Percentiles rank a stretch among this genome's conserved stretches.
These are phyloP conservation scores for Neopestalotiopsis sp. DNA, from an alignment of 2,329 filamentous ascomycete species.

Conservation along the genomic window DNA sequence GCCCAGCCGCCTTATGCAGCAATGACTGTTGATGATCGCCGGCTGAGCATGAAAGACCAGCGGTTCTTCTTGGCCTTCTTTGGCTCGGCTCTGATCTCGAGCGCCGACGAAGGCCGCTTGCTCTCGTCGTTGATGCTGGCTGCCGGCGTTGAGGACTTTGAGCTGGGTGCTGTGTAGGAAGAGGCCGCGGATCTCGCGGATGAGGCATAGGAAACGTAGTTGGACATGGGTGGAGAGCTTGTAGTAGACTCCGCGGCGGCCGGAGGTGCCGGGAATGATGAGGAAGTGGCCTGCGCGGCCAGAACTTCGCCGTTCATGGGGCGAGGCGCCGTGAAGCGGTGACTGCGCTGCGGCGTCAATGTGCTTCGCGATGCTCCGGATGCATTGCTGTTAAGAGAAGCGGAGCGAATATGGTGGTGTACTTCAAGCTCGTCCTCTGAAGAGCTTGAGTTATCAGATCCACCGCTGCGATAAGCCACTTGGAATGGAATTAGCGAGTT, in stretches of 20 bases:
- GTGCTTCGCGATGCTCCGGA: constrained; percentile 22
- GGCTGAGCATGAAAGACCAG: constrained; percentile 1
- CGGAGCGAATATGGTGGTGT: constrained; percentile 16
- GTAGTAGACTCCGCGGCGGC: background rate
- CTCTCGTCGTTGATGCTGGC: constrained; percentile 6
- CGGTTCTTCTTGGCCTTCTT: constrained; percentile 12
- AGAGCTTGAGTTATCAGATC: constrained; percentile 25
- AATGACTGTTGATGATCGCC: background rate
- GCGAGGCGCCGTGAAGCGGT: constrained; percentile 33
- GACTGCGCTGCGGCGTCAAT: constrained; percentile 28
- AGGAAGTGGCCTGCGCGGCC: constrained; percentile 21
- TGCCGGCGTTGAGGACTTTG: constrained; percentile 23
- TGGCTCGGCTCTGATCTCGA: background rate
- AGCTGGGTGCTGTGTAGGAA: constrained; percentile 26
- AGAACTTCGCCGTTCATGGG: constrained; percentile 26
- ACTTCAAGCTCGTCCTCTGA: constrained; percentile 32
- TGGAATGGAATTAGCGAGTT: background rate
- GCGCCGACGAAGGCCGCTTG: background rate
- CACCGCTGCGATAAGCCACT: constrained; percentile 23
- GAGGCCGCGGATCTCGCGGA: constrained; percentile 33
- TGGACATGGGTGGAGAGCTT: constrained; percentile 21
- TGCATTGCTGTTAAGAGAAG: constrained; percentile 20
- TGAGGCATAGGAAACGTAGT: constrained; percentile 28
- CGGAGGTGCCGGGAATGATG: constrained; percentile 23
- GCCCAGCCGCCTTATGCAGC: background rate